Base-by-base conservation (phyloP, 108 stramenopile species). In the Skeletonema tropicum region DNA sequence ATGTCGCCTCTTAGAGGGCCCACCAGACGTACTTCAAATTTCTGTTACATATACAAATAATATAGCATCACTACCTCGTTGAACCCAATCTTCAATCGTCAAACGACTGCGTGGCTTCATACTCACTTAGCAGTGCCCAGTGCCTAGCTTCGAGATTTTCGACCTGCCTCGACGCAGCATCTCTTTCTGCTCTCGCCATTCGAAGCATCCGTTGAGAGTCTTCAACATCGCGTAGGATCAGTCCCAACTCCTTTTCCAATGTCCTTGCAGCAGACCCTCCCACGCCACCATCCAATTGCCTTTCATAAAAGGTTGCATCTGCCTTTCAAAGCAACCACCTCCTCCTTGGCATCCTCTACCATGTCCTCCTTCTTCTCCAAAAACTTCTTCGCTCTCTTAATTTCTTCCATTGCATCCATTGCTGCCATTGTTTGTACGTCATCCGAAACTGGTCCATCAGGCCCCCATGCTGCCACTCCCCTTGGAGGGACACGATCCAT, bases 401-500 rank as follows among this genome's bases (percentile, higher is more conserved):
- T 87, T 49, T 95, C 92, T 39, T 89, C 68, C 41, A 86, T 49
- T 0, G 94, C 94, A 76, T 93, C 90, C 63, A 83, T 26, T 10
- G 88, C 88, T 7, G 92, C 92, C 60, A 81, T 86, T 9, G 79
- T 82, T 31, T 90, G 85, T 7, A 90, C 89, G 85, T 88, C 80
- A 15, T 61, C 65, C 26, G 49, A 62, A 14, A 19, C 64, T 32
- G 77, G 85, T 29, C 94, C 94, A 13, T 87, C 65, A 26, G 94
- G 94, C 26, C 94, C 94, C 90, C 90, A 95, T 0, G 92, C 90
- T 14, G 77, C 52, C 9, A 90, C 79, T 26, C 75, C 75, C 19
- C 60, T 76, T 23, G 90, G 90, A 14, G 94, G 94, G 7, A 95
- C 88, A 46, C 91, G 83, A 73, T 93, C 92, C 72, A 91, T 75